Base-by-base conservation (phyloP, 768 basidiomycete species). In the Hericium coralloides region DNA sequence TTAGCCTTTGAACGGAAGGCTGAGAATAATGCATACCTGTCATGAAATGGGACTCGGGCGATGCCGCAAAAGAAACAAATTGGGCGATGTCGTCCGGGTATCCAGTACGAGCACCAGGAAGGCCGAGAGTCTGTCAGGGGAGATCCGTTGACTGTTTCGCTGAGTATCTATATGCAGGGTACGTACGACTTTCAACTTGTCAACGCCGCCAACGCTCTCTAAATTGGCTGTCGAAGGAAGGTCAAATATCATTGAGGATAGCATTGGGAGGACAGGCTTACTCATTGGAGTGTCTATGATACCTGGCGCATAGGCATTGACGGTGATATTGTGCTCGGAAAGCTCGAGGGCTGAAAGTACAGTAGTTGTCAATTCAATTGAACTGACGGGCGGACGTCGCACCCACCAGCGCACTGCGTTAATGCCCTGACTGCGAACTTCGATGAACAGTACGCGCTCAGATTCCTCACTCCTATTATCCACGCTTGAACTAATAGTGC, bases 221-320 rank as follows among this genome's bases (percentile, higher is more conserved):
- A 51, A 25, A 2, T 22, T 26, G 38, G 22, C 25, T 12, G 31
- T 6, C 31, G 31, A 23, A 8, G 36, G 49, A 14, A 26, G 31
- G 17, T 17, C 26, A 26, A 15, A n/a, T 12, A 47, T 38, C 53
- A 36, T 31, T 6, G 15, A 9, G 17, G 12, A 4, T 3, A 5
- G n/a, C 18, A 15, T 38, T 20, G 4, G 15, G 2, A 7, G 17
- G 6, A 25, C n/a, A 22, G 12, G 38, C 64, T 51, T 47, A 65
- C 65, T 22, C 54, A 64, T 52, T 6, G 41, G 26, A 17, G 63
- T 58, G 31, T 59, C 58, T 2, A 63, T 51, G 41, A 52, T 49
- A 2, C 64, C 65, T 20, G 65, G 59, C 5, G 64, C 59, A 25
- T 65, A 66, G 5, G 65, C 57, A 36, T 66, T 66, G 9, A 65